These are phyloP conservation scores for Metarhizium robertsii DNA, from an alignment of 2,329 filamentous ascomycete genomes.

Conservation along the genomic window DNA sequence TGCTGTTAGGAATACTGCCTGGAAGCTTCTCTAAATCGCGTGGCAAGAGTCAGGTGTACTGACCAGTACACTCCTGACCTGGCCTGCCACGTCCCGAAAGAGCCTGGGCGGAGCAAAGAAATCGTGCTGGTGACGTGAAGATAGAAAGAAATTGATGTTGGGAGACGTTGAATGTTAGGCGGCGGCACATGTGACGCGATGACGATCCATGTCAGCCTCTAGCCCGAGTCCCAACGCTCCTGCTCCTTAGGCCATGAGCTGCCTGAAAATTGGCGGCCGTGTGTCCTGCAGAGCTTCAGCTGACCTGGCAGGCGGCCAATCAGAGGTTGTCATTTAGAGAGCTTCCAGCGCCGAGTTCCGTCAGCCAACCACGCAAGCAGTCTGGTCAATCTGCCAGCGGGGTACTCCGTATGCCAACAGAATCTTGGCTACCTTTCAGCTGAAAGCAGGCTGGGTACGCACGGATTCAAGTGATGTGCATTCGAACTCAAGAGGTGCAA, in stretches of 20 bases:
- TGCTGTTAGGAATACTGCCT: not conserved
- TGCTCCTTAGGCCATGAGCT: not conserved
- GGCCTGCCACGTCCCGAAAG: not conserved
- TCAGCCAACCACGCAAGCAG: not conserved
- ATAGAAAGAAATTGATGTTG: not conserved
- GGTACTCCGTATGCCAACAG: too few relatives aligned
- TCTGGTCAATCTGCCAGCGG: too few relatives aligned
- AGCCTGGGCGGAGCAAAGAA: not conserved
- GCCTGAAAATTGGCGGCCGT: not conserved
- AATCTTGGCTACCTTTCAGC: too few relatives aligned
- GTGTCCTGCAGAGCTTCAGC: not conserved
- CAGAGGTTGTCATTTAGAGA: not conserved
- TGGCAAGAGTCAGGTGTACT: not conserved
- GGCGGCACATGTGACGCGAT: slow-evolving; percentile 2
- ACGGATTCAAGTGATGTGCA: too few relatives aligned
- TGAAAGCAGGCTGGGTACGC: too few relatives aligned
- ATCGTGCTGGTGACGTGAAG: not conserved
- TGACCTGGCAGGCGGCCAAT: slow-evolving; percentile 1
- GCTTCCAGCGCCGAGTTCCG: not conserved
- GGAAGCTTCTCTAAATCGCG: not conserved
- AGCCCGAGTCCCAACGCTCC: not conserved
- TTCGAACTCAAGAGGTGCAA: too few relatives aligned
- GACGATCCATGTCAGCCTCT: not conserved
- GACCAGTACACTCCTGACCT: not conserved
- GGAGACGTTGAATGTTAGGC: not conserved